These are phyloP conservation scores for Boeremia lycopersici DNA, from an alignment of 2,329 filamentous ascomycete species.

Conservation along the genomic window DNA sequence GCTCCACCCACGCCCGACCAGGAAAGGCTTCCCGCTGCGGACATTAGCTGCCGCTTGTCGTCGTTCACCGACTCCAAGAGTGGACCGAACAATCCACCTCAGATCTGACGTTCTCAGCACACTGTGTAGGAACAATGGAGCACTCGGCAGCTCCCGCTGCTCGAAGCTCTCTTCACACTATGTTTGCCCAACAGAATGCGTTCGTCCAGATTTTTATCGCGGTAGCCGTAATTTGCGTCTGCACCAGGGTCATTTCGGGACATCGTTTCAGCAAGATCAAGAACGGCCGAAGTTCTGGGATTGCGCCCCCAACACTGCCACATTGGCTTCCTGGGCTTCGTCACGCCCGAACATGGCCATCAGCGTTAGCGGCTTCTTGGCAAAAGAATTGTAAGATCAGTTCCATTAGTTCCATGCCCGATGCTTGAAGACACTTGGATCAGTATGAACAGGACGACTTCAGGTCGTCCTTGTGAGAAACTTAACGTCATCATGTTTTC, in stretches of 20 bases:
- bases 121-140: background rate
- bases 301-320: constrained; percentile 24
- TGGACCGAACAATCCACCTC: background rate
- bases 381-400: constrained; percentile 20
- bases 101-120: too few relatives aligned
- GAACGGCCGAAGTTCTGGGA: constrained; percentile 5
- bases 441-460: too few relatives aligned
- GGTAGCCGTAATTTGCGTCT: constrained; percentile 12
- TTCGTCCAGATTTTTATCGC: constrained; percentile 11
- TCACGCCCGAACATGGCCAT: constrained; percentile 22
- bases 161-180: background rate
- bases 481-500: too few relatives aligned
- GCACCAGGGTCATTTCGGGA: constrained; percentile 20
- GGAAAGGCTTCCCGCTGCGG: constrained; percentile 7
- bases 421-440: too few relatives aligned
- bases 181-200: background rate
- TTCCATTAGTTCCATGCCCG: background rate
- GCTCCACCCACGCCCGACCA: constrained; percentile 7
- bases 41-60: constrained; percentile 1
- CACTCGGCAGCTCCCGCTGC: background rate
- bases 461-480: too few relatives aligned
- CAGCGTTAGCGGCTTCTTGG: constrained; percentile 18
- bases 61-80: background rate
- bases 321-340: constrained; percentile 27
- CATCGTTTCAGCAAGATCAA: constrained; percentile 18